phyloP scores from a whole-genome alignment of 176 grass and related monocot genomes.

The Thalia dealbata region DNA sequence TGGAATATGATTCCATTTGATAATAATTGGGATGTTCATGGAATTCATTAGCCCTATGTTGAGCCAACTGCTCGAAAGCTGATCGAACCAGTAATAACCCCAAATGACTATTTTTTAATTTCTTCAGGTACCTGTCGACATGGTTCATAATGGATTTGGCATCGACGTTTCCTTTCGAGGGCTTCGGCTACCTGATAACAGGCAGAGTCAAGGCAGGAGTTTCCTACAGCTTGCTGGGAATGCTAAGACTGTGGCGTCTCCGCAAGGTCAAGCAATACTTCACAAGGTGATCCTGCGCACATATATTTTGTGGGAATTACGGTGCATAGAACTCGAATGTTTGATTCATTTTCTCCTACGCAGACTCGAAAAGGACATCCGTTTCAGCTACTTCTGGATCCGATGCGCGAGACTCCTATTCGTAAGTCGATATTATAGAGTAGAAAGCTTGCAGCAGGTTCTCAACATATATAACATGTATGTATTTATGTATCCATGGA shows the following conservation, averaged over 20 bases:
- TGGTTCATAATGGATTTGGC: constrained; percentile 94
- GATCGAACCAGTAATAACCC: too few species aligned
- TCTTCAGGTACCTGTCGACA: constrained; percentile 63
- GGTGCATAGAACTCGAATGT: not conserved
- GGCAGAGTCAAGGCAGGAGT: constrained; percentile 41
- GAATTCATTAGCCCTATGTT: too few species aligned
- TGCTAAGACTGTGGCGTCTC: constrained; percentile 84
- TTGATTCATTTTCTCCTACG: not conserved
- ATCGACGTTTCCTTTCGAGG: constrained; percentile 79
- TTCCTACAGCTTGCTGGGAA: constrained; percentile 56
- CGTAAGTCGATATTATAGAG: constrained; percentile 10
- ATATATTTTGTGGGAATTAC: too few species aligned
- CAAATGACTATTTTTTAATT: too few species aligned
- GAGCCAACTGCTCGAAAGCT: too few species aligned
- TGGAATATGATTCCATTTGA: too few species aligned
- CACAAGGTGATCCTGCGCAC: constrained; percentile 88
- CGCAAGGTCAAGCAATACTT: constrained; percentile 86
- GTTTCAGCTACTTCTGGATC: constrained; percentile 98
- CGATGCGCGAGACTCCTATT: constrained; percentile 44
- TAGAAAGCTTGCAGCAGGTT: too few species aligned
- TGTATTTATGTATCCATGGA: too few species aligned
- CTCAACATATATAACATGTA: too few species aligned
- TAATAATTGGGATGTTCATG: too few species aligned
- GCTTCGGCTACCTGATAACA: constrained; percentile 57
- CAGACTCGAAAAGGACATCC: constrained; percentile 94